Base-by-base conservation (phyloP, 305 asterid genomes). In the Fraxinus paxiana region DNA sequence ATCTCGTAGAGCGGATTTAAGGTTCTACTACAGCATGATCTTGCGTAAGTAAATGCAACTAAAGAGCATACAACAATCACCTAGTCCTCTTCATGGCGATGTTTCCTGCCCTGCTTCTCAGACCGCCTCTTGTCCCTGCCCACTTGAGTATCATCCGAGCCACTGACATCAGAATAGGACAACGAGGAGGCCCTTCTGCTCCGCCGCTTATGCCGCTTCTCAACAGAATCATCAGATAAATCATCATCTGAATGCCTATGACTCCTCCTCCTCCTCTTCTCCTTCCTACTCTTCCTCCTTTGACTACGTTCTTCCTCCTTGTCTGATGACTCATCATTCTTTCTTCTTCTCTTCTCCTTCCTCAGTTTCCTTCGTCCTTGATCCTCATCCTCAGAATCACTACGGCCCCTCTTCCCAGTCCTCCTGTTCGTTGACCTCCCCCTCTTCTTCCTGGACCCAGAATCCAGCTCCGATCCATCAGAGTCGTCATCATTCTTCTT, bases 181-280 rank as follows among this genome's bases (percentile, higher is more conserved):
- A 48, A 76, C 1, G 92, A 80, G 35, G 67, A 35, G 1, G 82
- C 82, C 86, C 84, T 87, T 78, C 89, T 86, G 83, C 90, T 90
- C 86, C 78, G 74, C 75, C 86, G 71, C 72, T 86, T 86, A 82
- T 70, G 90, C 70, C 70, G 77, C 5, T 82, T 85, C 26, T 81
- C 87, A 73, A 77, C 82, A 77, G 89, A 84, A 63, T 84, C 92
- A 59, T 92, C 98, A 78, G 92, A 84, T 1, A 88, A 84, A 70
- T 84, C 92, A 59, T 92, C 98, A 79, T 83, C 91, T 0, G 84
- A 84, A 74, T 84, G 88, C 56, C 87, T 78, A 46, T 91, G 90
- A 83, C 92, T 91, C 86, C 96, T 88, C 88, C 97, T 93, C 84
- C 92, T 88, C 84, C 91, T 87, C 92, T 87, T 90, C 90, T 91